A percentile compares a stretch with the other conserved stretches of the same genome.
phyloP scores from a whole-genome alignment of 192 early-diverging fungal species.

The Thoreauomyces humboldtii region DNA sequence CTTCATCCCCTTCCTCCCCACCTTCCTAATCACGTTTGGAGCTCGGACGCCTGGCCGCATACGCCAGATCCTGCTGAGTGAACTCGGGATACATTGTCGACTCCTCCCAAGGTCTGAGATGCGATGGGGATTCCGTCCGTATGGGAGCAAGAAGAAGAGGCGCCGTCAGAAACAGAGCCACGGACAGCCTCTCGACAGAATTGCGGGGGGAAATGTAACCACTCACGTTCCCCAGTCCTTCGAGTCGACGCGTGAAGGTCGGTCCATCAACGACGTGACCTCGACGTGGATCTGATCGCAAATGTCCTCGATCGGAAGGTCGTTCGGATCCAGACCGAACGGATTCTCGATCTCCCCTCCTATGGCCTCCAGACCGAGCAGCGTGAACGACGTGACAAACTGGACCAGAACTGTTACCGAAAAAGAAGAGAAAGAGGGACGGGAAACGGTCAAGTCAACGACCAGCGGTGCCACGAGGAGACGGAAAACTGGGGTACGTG shows the following conservation, averaged over 20 bases:
- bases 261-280: constrained; percentile 19
- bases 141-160: no score
- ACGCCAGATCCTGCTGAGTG: no score
- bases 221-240: not conserved
- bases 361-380: constrained; percentile 75
- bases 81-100: no score
- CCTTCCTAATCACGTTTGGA: no score
- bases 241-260: constrained; percentile 6
- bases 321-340: constrained; percentile 54
- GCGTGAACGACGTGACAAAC: constrained; percentile 10
- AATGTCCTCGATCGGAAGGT: constrained; percentile 22
- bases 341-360: constrained; percentile 93
- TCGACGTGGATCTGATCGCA: constrained; percentile 21
- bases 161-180: no score
- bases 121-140: no score
- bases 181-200: no score
- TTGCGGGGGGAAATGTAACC: no score
- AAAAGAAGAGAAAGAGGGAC: constrained; percentile 23
- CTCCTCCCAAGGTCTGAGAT: no score
- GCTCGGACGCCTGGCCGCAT: no score
- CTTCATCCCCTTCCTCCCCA: no score
- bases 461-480: constrained; percentile 32
- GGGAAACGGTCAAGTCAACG: not conserved
- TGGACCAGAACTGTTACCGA: not conserved
- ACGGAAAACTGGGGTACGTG: constrained; percentile 55